These are phyloP conservation scores for Boletus sp. DNA, from an alignment of 768 basidiomycete species.

Conservation along the genomic window DNA sequence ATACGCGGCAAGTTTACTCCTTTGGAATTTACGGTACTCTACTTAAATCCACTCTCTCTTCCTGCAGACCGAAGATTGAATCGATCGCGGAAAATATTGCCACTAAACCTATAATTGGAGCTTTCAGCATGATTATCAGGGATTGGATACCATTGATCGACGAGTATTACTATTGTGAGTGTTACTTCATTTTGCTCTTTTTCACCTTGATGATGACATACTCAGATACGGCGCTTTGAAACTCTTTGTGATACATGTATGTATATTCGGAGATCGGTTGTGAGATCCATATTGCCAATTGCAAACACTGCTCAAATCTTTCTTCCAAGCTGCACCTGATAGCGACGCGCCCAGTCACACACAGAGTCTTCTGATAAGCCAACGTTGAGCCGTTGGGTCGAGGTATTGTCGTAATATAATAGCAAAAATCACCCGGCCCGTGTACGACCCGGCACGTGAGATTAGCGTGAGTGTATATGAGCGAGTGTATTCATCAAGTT, in stretches of 20 bases:
- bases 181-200: not conserved
- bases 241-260: not conserved
- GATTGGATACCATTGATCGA: slow-evolving; percentile 90
- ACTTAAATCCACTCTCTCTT: not conserved
- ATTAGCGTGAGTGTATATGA: not conserved
- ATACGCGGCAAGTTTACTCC: slow-evolving; percentile 54
- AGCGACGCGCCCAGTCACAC: not conserved
- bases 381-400: not conserved
- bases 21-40: slow-evolving; percentile 2
- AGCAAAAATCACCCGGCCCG: not conserved
- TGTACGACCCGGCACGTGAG: not conserved
- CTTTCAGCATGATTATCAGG: slow-evolving; percentile 66
- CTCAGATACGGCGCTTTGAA: slow-evolving; percentile 46
- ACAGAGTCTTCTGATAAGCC: not conserved
- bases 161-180: slow-evolving; percentile 88
- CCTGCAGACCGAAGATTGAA: slow-evolving; percentile 73
- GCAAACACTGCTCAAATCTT: not conserved
- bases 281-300: slow-evolving; percentile 1
- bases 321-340: not conserved
- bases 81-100: slow-evolving; percentile 55
- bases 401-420: not conserved
- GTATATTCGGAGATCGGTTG: slow-evolving; percentile 1
- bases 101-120: slow-evolving; percentile 60
- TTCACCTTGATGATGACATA: slow-evolving; percentile 4
- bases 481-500: not conserved